Evolutionary conservation across 2,329 filamentous ascomycete genomes (phyloP).

Genomic region (Penicillium janthinellum): DNA sequence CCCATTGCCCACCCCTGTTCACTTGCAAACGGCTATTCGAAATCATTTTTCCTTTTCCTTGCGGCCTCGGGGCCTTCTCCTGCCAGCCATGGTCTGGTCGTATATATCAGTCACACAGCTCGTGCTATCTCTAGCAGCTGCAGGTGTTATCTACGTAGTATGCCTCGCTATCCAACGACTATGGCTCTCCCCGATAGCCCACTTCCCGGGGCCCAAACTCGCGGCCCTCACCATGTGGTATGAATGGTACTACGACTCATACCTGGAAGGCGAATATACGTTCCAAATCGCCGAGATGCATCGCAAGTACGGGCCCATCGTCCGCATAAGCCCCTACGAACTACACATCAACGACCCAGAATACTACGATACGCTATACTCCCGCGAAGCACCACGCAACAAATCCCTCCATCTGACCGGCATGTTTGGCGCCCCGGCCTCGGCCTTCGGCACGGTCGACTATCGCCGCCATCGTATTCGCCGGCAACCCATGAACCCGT

Average conservation of each 20-base stretch:
- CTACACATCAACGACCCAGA: conserved; percentile 37
- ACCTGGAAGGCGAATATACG: conserved; percentile 21
- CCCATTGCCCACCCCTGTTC: background rate
- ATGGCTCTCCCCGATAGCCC: conserved; percentile 25
- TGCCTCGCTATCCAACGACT: conserved; percentile 17
- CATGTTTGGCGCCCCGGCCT: conserved; percentile 31
- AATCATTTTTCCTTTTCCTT: background rate
- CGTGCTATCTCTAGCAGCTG: conserved; percentile 1
- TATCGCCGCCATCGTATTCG: conserved; percentile 36
- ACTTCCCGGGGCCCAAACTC: conserved; percentile 28
- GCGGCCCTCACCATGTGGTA: conserved; percentile 29
- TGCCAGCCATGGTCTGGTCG: conserved; percentile 7
- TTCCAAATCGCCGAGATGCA: conserved; percentile 29
- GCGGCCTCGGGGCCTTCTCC: background rate
- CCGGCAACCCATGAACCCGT: conserved; percentile 39
- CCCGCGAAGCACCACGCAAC: conserved; percentile 33
- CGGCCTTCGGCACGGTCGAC: conserved; percentile 36
- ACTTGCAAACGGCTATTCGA: background rate
- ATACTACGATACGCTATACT: conserved; percentile 23
- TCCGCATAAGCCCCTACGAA: conserved; percentile 28
- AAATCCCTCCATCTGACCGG: conserved; percentile 33
- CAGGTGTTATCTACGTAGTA: conserved; percentile 1
- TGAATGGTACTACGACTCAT: conserved; percentile 29
- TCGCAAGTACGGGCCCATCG: conserved; percentile 26
- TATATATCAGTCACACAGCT: conserved; percentile 4